Base-by-base conservation (phyloP, 371 early-diverging fungal species). In the Lichtheimia ornata region DNA sequence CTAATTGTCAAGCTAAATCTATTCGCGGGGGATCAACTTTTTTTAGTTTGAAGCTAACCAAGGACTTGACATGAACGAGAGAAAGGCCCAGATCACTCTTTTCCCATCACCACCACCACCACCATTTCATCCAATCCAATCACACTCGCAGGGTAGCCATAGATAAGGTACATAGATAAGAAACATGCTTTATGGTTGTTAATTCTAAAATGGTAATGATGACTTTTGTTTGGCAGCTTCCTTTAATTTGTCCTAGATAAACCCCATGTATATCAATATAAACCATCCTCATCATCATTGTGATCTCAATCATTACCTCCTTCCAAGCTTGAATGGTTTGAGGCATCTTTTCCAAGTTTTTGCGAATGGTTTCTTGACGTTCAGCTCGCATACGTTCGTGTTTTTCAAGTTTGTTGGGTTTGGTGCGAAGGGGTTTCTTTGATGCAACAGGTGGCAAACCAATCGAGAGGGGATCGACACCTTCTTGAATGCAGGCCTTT, bases 321-420 rank as follows among this genome's bases (percentile, higher is more conserved):
- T 76, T 74, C 82, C 82, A 81, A 17, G 70, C 79, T 61, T 78
- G 65, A 58, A 81, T 78, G 15, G 73, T 81, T 55, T 78, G 65
- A 13, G 76, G 75, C 82, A 81, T 81, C 67, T 78, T 77, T 54
- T 76, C 73, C 53, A 81, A 50, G 40, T 77, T 78, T 44, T 70
- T 69, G 45, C 66, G 65, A 55, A 81, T 81, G 5, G 50, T 76
- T 15, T 73, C 73, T 58, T 81, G 67, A 59, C 84, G 80, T 62
- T 77, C 80, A 6, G 73, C 76, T 45, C 85, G 84, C 72, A 71
- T 71, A 49, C 88, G 76, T 71, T 87, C 86, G 64, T 84, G 84
- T 67, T 86, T 85, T 60, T 86, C 86, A 7, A 84, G 79, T 71
- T 87, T 88, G 56, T 85, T 83, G 17, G 86, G 84, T 63, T 83